Conservation (phyloP, 345 rosid genomes). For the Carallia brachiata region DNA sequence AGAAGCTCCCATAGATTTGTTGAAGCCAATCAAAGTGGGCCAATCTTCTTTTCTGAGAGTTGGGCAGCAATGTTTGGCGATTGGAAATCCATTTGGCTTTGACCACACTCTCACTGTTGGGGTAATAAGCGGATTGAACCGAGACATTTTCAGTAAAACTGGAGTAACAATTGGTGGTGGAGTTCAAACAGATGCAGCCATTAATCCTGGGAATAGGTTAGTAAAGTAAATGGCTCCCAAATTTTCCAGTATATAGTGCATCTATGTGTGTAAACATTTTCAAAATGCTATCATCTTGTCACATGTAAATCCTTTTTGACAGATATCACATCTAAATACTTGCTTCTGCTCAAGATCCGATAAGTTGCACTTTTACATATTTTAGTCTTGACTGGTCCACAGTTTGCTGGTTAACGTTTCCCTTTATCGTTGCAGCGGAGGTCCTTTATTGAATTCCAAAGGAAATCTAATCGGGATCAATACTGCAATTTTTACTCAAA, state of each 20-base stretch:
- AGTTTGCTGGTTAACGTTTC: not conserved
- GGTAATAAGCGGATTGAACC: constrained; percentile 85
- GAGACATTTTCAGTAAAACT: constrained; percentile 85
- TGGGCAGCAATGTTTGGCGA: constrained; percentile 93
- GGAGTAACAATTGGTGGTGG: constrained; percentile 96
- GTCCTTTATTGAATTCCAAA: constrained; percentile 87
- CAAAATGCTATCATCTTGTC: no score
- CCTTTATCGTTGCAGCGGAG: constrained; percentile 59
- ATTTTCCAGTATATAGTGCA: no score
- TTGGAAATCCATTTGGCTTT: constrained; percentile 96
- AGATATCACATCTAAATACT: no score
- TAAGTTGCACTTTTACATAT: not conserved
- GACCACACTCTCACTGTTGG: constrained; percentile 96
- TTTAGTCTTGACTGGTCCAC: not conserved
- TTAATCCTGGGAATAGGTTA: constrained; percentile 96
- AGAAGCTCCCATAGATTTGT: constrained; percentile 70
- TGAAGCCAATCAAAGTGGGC: constrained; percentile 79
- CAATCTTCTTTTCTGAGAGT: constrained; percentile 73
- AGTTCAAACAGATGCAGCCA: constrained; percentile 98
- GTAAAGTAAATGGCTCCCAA: not conserved
- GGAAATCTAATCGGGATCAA: constrained; percentile 90
- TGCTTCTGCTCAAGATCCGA: no score
- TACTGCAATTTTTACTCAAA: constrained; percentile 88
- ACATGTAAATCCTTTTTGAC: no score
- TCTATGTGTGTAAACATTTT: no score